Evolutionary conservation across 805 yeast species (phyloP), one percentile per base, ranked within the genome.

Genomic region (Myxozyma sirexii): DNA sequence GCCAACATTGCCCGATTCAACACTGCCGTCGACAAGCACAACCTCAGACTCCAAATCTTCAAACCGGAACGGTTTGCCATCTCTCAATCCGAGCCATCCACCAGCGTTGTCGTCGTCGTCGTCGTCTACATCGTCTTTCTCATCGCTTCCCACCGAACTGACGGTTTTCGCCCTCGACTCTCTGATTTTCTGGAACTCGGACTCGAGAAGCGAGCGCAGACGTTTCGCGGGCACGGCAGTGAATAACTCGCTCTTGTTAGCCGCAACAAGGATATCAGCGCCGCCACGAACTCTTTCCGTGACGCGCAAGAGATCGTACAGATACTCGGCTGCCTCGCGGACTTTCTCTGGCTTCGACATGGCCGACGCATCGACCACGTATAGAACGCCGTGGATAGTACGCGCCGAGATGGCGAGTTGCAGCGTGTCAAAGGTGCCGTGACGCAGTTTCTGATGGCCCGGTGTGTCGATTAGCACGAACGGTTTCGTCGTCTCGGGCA

Each of bases 201-300:
- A 63, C 68, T 87, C 93, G 56, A 93, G 72, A 42, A 83, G 71
- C 26, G 78, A 77, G 65, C 76, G 80, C 53, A 92, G 81, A 69
- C 87, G 84, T 52, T 74, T 68, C 8, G 84, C 78, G 21, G 94
- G 93, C 67, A 90, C 82, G 15, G 96, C 82, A 62, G 90, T 89
- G 75, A 94, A 94, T 41, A 86, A 80, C 68, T 94, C 98, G 53
- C 82, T 81, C 72, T 93, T 93, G 76, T 93, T 93, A 62, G 94
- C 85, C 17, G 92, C 94, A 59, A 94, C 75, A 49, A 88, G 76
- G 43, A 88, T 78, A 79, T 76, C 65, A 74, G 75, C 70, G 90
- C 97, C 1, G 77, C 43, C 90, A 75, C 49, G 81, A 77, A 70
- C 85, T 80, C 62, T 90, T 73, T 60, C 82, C 80, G 60, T 79